Conservation (phyloP, 306 rosid genomes). For the Lathyrus aphaca region DNA sequence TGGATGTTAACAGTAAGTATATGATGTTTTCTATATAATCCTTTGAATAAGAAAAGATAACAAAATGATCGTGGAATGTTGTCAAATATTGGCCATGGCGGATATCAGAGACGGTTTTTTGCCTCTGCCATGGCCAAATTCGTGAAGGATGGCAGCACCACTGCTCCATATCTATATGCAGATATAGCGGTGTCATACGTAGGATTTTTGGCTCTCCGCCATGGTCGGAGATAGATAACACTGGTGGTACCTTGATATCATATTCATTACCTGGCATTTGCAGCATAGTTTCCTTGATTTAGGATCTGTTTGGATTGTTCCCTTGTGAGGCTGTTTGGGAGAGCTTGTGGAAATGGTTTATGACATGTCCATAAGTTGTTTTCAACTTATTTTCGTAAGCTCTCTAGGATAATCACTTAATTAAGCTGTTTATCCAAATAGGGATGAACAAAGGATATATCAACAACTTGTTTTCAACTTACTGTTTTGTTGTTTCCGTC, state of each 20-base stretch:
- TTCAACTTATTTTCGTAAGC: not conserved
- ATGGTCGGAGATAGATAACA: too few relatives aligned
- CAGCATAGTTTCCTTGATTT: constrained; percentile 26
- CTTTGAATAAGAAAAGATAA: constrained; percentile 10
- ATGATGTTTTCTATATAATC: not conserved
- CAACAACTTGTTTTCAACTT: constrained; percentile 25
- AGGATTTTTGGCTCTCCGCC: too few relatives aligned
- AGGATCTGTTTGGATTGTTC: not conserved
- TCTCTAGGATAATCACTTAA: not conserved
- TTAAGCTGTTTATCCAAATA: not conserved
- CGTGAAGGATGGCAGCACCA: too few relatives aligned
- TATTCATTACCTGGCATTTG: constrained; percentile 25
- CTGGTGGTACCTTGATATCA: too few relatives aligned
- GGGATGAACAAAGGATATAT: not conserved
- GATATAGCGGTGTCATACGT: too few relatives aligned
- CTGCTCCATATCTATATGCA: too few relatives aligned
- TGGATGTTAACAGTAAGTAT: constrained; percentile 83
- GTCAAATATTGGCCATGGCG: too few relatives aligned
- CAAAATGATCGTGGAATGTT: not conserved
- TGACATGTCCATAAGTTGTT: not conserved
- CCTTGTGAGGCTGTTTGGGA: not conserved
- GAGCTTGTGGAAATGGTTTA: not conserved
- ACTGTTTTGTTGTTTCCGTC: constrained; percentile 27
- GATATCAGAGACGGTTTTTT: too few relatives aligned
- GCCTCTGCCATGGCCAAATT: too few relatives aligned